Base-by-base conservation (phyloP, 352 stramenopile genomes). In the Globisporangium recalcitrans region DNA sequence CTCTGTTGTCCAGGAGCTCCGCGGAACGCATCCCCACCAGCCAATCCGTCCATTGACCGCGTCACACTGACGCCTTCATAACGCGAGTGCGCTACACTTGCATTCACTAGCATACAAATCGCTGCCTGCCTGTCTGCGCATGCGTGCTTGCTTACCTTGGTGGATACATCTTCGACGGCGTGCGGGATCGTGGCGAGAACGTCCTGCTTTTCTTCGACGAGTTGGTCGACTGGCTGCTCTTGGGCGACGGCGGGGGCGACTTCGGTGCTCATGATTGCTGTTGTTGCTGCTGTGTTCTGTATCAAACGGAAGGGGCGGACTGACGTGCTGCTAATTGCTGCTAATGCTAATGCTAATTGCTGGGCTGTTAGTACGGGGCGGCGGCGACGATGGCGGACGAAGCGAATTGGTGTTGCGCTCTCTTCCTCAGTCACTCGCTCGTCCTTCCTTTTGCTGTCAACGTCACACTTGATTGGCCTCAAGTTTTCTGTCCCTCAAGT, bases 151-250 rank as follows among this genome's bases (percentile, higher is more conserved):
- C 55, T 29, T 59, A 89, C 80, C 74, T 93, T 93, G 34, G 78
- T 85, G 60, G 78, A 72, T 46, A 83, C 67, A 21, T 86, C 77
- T 21, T 71, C 60, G 52, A 83, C 66, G 36, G 64, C 62, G 29
- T 62, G 60, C 16, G 79, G 77, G 58, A 85, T 67, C 38, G 73
- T 67, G 46, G 60, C 60, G 52, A 60, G 51, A 29, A 62, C 31
- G 48, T 74, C 63, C 52, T 68, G 61, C 40, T 65, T 65, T 31
- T 72, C 68, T 34, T 81, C 73, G 53, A 66, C 48, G 63, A 76
- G 60, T 58, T 46, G 38, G 16, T 71, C 56, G 22, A 70, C 66
- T 27, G 69, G 19, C 48, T 74, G 64, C 52, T 82, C 70, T 8
- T 70, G 64, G 46, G 58, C 62, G 26, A 32, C 54, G 46, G 58